These are phyloP conservation scores for Ceratorhiza oryzae-sativae DNA, from an alignment of 1,284 basidiomycete species.

Conservation along the genomic window DNA sequence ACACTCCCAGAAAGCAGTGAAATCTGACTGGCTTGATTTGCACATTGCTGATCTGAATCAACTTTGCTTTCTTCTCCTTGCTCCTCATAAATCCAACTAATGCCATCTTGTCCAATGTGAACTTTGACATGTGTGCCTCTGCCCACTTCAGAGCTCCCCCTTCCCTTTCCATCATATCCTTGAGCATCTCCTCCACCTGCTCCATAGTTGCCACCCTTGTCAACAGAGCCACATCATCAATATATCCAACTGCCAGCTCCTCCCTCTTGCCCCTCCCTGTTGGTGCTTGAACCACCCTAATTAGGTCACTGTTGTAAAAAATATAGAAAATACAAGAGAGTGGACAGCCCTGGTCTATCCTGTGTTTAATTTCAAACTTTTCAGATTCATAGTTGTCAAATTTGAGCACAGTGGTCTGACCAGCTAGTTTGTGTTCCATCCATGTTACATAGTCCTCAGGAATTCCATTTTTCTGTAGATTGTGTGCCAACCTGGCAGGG, in stretches of 20 bases:
- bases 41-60: background rate
- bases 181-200: background rate
- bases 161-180: slow-evolving; percentile 19
- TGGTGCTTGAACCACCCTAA: background rate
- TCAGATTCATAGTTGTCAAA: slow-evolving; percentile 10
- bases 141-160: slow-evolving; percentile 17
- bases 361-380: slow-evolving; percentile 46
- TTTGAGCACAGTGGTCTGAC: background rate
- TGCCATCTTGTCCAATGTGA: slow-evolving; percentile 2
- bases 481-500: slow-evolving; percentile 48
- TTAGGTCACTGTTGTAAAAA: background rate
- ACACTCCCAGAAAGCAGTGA: slow-evolving; percentile 36
- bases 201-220: slow-evolving; percentile 6
- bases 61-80: background rate
- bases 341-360: slow-evolving; percentile 52
- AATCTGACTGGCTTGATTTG: background rate
- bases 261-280: background rate
- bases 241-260: slow-evolving; percentile 24
- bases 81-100: slow-evolving; percentile 2
- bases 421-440: slow-evolving; percentile 43
- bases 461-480: slow-evolving; percentile 48
- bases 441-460: slow-evolving; percentile 45
- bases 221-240: slow-evolving; percentile 37
- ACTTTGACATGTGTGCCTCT: background rate
- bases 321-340: slow-evolving; percentile 44